Base-by-base conservation (phyloP, 768 basidiomycete species). In the Tylopilus sp. region DNA sequence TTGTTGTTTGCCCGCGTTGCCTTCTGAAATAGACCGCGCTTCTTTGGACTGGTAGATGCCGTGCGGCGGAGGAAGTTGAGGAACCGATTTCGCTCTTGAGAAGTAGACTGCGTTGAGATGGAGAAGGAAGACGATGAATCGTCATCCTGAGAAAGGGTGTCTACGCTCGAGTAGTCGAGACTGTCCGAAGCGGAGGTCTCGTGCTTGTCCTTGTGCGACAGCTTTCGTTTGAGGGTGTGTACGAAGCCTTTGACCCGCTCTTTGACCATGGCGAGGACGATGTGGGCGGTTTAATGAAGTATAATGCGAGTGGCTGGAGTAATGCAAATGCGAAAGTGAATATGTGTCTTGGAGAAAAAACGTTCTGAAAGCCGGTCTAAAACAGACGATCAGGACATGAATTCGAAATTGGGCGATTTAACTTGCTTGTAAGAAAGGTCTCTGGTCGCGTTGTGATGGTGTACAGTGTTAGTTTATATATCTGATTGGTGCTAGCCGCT, bases 201-300 rank as follows among this genome's bases (percentile, higher is more conserved):
- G 18, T 59, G 58, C 28, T 53, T 60, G 48, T 38, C 63, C 41
- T 59, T 69, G 6, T 57, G 50, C 18, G 69, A 71, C 18, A 69
- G 58, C 44, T 46, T 67, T 46, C 61, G 68, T 45, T 69, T 70
- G 26, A 71, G 63, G 12, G 63, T 67, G 11, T 70, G 59, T 12
- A 69, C 61, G 21, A 69, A 58, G 0, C 59, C 65, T 22, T 60
- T 65, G 39, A 69, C 65, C 0, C 62, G 55, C 17, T 61, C 57
- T 44, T 64, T 66, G 59, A 68, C 64, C 69, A 70, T 69, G 20
- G 47, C 42, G 25, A 23, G 33, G 13, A 13, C 33, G 17, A 17
- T 6, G 33, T 6, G 28, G 9, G 36, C 12, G 30, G 18, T 11
- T 36, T n/a, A 6, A n/a, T n/a, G 50, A 30, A 15, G 22, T 21